phyloP scores from a whole-genome alignment of 2,329 filamentous ascomycete genomes.

The Ilyonectria sp. region DNA sequence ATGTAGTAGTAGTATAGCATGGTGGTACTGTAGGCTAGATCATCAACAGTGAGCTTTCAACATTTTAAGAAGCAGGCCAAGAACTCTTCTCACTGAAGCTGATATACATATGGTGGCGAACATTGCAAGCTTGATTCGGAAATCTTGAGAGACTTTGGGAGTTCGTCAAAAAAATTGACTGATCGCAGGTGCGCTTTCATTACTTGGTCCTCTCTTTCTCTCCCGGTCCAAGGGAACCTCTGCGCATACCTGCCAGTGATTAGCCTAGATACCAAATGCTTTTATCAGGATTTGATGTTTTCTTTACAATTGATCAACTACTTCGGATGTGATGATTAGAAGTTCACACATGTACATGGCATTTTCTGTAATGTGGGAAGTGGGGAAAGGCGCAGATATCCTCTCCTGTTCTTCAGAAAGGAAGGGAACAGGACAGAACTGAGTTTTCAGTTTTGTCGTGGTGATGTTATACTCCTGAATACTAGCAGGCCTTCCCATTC shows the following conservation, averaged over 20 bases:
- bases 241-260: constrained; percentile 14
- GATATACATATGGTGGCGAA: constrained; percentile 24
- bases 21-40: constrained; percentile 19
- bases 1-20: constrained; percentile 17
- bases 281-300: neutral
- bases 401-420: constrained; percentile 9
- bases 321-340: constrained; percentile 29
- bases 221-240: constrained; percentile 13
- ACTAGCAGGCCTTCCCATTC: constrained; percentile 23
- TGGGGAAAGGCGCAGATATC: constrained; percentile 24
- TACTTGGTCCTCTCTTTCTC: constrained; percentile 19
- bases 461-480: constrained; percentile 28
- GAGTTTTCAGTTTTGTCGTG: constrained; percentile 13
- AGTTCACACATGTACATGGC: constrained; percentile 25
- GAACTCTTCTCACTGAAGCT: constrained; percentile 13
- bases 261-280: neutral
- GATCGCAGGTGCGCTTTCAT: constrained; percentile 20
- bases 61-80: neutral
- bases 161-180: constrained; percentile 16
- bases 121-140: constrained; percentile 22
- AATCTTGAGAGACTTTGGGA: constrained; percentile 24
- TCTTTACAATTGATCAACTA: constrained; percentile 28
- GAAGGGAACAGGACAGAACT: neutral
- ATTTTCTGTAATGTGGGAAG: constrained; percentile 29
- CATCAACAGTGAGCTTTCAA: neutral